A percentile compares a stretch with the other conserved stretches of the same genome.
These are phyloP conservation scores for Colletotrichum brevisporum DNA, from an alignment of 2,329 filamentous ascomycete genomes.

Conservation along the genomic window DNA sequence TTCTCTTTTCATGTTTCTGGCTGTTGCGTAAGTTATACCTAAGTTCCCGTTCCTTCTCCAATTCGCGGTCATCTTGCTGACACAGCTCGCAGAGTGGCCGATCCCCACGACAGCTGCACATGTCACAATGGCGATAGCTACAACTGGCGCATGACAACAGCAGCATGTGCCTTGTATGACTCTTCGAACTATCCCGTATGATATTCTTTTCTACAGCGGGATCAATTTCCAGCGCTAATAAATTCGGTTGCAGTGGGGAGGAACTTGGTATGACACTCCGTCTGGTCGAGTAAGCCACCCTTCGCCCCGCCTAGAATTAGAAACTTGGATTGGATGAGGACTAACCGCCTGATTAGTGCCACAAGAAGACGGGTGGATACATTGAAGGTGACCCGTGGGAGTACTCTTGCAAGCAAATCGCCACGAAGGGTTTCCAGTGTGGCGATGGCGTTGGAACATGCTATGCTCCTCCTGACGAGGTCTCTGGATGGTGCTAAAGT, in stretches of 20 bases:
- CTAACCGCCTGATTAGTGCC: not conserved
- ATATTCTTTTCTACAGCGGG: not conserved
- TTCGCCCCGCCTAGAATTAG: not conserved
- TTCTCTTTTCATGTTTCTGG: no score
- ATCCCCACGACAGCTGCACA: slow-evolving; percentile 42
- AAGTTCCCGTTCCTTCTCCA: no score
- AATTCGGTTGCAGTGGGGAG: not conserved
- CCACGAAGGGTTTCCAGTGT: slow-evolving; percentile 33
- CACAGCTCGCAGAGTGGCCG: slow-evolving; percentile 37
- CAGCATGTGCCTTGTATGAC: slow-evolving; percentile 32
- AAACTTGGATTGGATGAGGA: not conserved
- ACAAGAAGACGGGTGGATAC: slow-evolving; percentile 7
- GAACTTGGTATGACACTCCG: slow-evolving; percentile 25
- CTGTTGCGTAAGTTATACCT: no score
- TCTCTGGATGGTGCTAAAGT: slow-evolving; percentile 21
- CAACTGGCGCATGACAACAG: slow-evolving; percentile 40
- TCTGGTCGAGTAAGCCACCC: slow-evolving; percentile 16
- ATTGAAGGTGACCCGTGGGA: slow-evolving; percentile 39
- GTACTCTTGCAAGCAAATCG: slow-evolving; percentile 24
- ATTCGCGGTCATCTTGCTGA: no score
- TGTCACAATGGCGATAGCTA: slow-evolving; percentile 41
- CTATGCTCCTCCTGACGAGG: slow-evolving; percentile 19
- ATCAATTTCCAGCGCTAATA: not conserved
- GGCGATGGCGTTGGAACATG: slow-evolving; percentile 37
- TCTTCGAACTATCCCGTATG: not conserved